Evolutionary conservation across 2,329 filamentous ascomycete genomes (phyloP).

Genomic region (Colletotrichum sojae): DNA sequence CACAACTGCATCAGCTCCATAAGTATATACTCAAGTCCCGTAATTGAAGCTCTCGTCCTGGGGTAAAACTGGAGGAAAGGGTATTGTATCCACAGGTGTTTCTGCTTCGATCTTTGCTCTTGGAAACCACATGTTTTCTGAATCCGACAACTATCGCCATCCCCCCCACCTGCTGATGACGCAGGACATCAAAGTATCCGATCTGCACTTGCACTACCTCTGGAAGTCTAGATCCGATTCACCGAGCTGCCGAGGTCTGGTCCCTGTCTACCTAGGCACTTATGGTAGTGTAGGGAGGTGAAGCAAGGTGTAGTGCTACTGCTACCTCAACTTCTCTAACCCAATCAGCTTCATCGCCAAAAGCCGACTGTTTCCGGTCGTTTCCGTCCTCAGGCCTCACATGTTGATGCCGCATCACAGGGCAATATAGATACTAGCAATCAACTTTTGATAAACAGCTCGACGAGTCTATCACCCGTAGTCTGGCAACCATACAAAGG

Average conservation of each 20-base stretch:
- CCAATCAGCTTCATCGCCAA: conserved; percentile 24
- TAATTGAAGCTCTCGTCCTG: conserved; percentile 20
- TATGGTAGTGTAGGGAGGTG: no score
- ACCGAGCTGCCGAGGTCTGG: conserved; percentile 38
- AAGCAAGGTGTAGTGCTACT: neutral
- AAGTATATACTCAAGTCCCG: conserved; percentile 1
- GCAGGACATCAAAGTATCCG: conserved; percentile 2
- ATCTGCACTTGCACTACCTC: neutral
- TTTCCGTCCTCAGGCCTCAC: conserved; percentile 9
- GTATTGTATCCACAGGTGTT: neutral
- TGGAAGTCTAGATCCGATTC: conserved; percentile 12
- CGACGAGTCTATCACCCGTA: conserved; percentile 26
- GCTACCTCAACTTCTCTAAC: conserved; percentile 17
- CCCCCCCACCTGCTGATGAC: conserved; percentile 7
- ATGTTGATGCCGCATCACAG: neutral
- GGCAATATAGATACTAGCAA: conserved; percentile 3
- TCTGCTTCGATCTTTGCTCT: no score
- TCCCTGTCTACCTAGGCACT: neutral
- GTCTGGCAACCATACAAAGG: conserved; percentile 15
- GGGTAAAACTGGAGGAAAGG: neutral
- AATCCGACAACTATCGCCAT: neutral
- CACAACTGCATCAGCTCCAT: no score
- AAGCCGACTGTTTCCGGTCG: conserved; percentile 35
- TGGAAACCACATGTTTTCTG: no score
- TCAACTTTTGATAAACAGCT: conserved; percentile 34